Base-by-base conservation (phyloP, 148 eudicot genomes). In the Hydrangea macrophylla region DNA sequence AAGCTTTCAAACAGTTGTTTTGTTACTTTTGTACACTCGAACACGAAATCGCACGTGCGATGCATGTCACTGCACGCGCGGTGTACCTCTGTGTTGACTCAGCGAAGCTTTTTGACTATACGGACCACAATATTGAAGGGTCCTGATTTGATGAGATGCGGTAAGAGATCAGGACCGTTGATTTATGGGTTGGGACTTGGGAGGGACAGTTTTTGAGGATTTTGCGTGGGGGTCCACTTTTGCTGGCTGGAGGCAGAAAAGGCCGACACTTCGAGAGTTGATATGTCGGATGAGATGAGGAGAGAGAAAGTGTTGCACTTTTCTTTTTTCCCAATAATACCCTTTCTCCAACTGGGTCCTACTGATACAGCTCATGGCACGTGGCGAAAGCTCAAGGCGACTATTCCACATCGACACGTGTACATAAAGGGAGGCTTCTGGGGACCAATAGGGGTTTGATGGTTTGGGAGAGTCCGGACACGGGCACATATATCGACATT, bases 31-130 rank as follows among this genome's bases (percentile, higher is more conserved):
- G 0, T 31, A 24, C 44, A 53, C 44, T 24, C 39, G 20, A 33
- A 23, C 58, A 30, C 42, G 28, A 37, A n/a, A 31, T 51, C 68
- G 24, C 58, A 50, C 44, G 69, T 65, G 69, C 69, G 10, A 24
- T 22, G 39, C 33, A 10, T 45, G 55, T 20, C 55, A 12, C 12
- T 12, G 68, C 37, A n/a, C 27, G 48, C 60, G 12, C 2, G 60
- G 15, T 13, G 2, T 1, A 42, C 15, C 15, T 42, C 15, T 12
- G 2, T 42, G n/a, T 12, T 42, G 50, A 42, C 50, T 12, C 1
- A 12, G 0, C 9, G 1, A 9, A 59, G 12, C 40, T 20, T 66
- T 54, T 66, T 54, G 22, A 32, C 60, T 33, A 9, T 5, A n/a
- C 5, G 27, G 7, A 28, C 4, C 31, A 3, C 10, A 5, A 11